Conservation (phyloP, 495 filamentous ascomycete genomes). For the Terfezia boudieri region DNA sequence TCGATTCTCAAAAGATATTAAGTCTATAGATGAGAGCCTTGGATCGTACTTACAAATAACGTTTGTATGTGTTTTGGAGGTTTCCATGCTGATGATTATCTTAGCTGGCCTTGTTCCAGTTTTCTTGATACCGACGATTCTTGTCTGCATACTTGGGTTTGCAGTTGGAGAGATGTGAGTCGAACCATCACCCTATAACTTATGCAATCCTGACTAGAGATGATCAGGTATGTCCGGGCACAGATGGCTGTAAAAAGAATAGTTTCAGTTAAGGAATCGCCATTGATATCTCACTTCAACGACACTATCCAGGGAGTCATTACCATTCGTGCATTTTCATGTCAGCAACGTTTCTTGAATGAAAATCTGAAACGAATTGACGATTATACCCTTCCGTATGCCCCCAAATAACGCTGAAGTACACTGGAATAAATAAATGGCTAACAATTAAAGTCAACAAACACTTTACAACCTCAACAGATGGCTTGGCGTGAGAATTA, state of each 20-base stretch:
- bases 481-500: conserved; percentile 23
- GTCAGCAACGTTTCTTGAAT: conserved; percentile 12
- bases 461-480: conserved; percentile 23
- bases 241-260: conserved; percentile 23
- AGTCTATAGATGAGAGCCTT: conserved; percentile 15
- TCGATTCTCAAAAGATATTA: conserved; percentile 28
- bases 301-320: conserved; percentile 24
- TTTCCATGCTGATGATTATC: conserved; percentile 20
- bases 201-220: too few species aligned
- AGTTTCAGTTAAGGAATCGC: conserved; percentile 21
- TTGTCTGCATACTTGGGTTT: conserved; percentile 20
- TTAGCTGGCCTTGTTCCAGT: conserved; percentile 23
- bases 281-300: conserved; percentile 25
- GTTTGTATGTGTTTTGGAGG: conserved; percentile 9
- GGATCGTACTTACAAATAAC: conserved; percentile 8
- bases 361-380: conserved; percentile 15
- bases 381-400: conserved; percentile 8
- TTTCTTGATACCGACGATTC: conserved; percentile 21
- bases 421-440: too few species aligned
- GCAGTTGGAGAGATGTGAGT: conserved; percentile 20
- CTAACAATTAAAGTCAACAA: conserved; percentile 8
- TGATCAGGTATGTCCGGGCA: conserved; percentile 14
- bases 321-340: conserved; percentile 23
- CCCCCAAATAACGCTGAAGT: neutral
- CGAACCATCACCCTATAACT: too few species aligned